Percentiles rank a stretch among this genome's conserved stretches.
Evolutionary conservation across 345 rosid species (phyloP).

Genomic region (Noccaea bulbosa): DNA sequence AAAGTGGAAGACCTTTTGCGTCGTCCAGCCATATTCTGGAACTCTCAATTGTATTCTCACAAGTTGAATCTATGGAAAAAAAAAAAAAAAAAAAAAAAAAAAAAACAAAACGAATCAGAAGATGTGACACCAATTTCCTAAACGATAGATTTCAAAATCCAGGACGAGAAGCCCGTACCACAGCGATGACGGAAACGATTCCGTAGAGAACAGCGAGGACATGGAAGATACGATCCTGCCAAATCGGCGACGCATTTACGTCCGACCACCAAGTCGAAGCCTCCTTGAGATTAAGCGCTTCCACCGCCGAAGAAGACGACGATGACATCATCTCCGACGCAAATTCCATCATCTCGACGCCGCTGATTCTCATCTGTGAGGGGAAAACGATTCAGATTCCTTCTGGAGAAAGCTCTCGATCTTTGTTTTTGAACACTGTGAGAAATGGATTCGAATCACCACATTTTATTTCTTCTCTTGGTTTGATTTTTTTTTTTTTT

Average conservation of each 20-base stretch:
- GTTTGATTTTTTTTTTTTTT: neutral
- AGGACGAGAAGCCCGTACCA: conserved; percentile 45
- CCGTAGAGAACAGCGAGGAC: conserved; percentile 69
- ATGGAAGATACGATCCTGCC: conserved; percentile 92
- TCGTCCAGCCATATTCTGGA: conserved; percentile 97
- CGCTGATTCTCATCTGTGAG: conserved; percentile 41
- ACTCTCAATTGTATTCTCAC: conserved; percentile 86
- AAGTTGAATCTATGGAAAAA: conserved; percentile 66
- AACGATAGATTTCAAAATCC: neutral
- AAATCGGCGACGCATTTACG: conserved; percentile 61
- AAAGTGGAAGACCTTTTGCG: conserved; percentile 92
- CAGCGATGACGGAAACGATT: conserved; percentile 70
- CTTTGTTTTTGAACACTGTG: neutral
- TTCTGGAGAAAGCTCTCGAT: conserved; percentile 17
- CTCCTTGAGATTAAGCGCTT: conserved; percentile 52
- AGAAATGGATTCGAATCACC: conserved; percentile 12
- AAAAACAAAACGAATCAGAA: conserved; percentile 9
- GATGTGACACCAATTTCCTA: conserved; percentile 10
- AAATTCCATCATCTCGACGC: conserved; percentile 32
- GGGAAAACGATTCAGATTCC: conserved; percentile 27
- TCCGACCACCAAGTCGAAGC: conserved; percentile 77
- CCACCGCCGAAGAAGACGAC: conserved; percentile 37
- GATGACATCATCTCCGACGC: conserved; percentile 40
- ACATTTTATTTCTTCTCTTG: neutral
- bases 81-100: conserved; percentile 25